A percentile compares a stretch with the other conserved stretches of the same genome.
phyloP scores from a whole-genome alignment of 2,329 filamentous ascomycete species.

The Elsinoe fawcettii region DNA sequence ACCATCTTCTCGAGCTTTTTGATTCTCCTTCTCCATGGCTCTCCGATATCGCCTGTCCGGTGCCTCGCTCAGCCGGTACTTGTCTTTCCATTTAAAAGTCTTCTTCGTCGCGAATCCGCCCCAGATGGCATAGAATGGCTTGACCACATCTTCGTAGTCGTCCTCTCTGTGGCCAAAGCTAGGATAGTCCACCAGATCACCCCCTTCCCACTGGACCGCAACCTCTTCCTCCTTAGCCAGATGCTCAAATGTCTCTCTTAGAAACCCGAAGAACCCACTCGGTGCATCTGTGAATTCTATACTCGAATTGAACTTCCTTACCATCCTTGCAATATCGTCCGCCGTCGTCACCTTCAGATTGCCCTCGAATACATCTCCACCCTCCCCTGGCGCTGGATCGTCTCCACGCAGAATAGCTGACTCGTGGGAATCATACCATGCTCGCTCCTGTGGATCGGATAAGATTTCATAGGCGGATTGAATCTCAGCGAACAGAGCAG shows the following conservation, averaged over 20 bases:
- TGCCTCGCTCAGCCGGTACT: slow-evolving; percentile 73
- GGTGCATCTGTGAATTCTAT: slow-evolving; percentile 74
- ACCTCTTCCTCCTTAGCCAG: slow-evolving; percentile 72
- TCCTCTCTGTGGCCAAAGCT: slow-evolving; percentile 73
- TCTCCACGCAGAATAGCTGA: slow-evolving; percentile 70
- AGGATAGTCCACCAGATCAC: slow-evolving; percentile 61
- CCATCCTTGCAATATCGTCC: slow-evolving; percentile 68
- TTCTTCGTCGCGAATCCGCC: slow-evolving; percentile 74
- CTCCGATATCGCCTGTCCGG: slow-evolving; percentile 76
- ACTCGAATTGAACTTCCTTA: slow-evolving; percentile 69
- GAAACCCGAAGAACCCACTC: slow-evolving; percentile 74
- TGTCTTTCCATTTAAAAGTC: slow-evolving; percentile 82
- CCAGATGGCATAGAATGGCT: slow-evolving; percentile 76
- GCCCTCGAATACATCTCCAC: slow-evolving; percentile 47
- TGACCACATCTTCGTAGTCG: slow-evolving; percentile 66
- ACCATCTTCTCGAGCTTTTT: slow-evolving; percentile 70
- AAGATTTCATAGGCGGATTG: slow-evolving; percentile 94
- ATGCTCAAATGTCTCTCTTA: slow-evolving; percentile 69
- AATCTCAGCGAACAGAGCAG: slow-evolving; percentile 78
- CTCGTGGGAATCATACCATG: slow-evolving; percentile 96
- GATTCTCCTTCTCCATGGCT: slow-evolving; percentile 93
- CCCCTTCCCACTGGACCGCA: slow-evolving; percentile 61
- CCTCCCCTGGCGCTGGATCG: slow-evolving; percentile 37
- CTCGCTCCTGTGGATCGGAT: slow-evolving; percentile 87
- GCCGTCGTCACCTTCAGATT: slow-evolving; percentile 70